These are phyloP conservation scores for Albatrellus ellisii DNA, from an alignment of 768 basidiomycete genomes.

Conservation along the genomic window DNA sequence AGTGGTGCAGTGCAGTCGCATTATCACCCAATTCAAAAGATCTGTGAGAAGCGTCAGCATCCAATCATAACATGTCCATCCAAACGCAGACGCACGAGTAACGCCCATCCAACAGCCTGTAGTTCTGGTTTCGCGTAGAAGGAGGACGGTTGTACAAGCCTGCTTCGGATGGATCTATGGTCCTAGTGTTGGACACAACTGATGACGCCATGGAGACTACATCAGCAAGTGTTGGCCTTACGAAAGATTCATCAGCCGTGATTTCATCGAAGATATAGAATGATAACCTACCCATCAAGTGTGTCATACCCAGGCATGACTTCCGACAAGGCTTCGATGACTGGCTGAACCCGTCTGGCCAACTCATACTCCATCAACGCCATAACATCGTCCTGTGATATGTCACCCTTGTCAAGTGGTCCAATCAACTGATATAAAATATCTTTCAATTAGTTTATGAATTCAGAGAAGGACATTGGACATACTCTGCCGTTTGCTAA, in stretches of 20 bases:
- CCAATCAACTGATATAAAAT: constrained; percentile 50
- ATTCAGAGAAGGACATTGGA: constrained; percentile 2
- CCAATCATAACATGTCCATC: not conserved
- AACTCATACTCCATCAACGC: constrained; percentile 65
- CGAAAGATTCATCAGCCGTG: not conserved
- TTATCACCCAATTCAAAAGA: constrained; percentile 59
- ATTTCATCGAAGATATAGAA: not conserved
- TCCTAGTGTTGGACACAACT: constrained; percentile 54
- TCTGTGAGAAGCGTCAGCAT: constrained; percentile 26
- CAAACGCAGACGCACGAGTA: constrained; percentile 41
- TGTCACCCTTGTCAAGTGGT: constrained; percentile 46
- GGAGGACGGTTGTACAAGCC: constrained; percentile 60
- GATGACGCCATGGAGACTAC: constrained; percentile 57
- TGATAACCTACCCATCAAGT: constrained; percentile 21
- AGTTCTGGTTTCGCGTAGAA: constrained; percentile 45
- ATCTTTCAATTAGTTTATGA: not conserved
- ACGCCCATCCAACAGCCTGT: constrained; percentile 42
- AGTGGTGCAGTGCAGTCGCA: constrained; percentile 48
- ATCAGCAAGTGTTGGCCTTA: constrained; percentile 42
- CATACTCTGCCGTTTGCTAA: constrained; percentile 79
- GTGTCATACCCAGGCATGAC: constrained; percentile 25
- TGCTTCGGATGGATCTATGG: constrained; percentile 58
- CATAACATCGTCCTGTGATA: constrained; percentile 59
- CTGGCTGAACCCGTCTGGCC: constrained; percentile 51
- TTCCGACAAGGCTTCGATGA: constrained; percentile 49